Base-by-base conservation (phyloP, 805 yeast species). In the Vanderwaltozyma polyspora region DNA sequence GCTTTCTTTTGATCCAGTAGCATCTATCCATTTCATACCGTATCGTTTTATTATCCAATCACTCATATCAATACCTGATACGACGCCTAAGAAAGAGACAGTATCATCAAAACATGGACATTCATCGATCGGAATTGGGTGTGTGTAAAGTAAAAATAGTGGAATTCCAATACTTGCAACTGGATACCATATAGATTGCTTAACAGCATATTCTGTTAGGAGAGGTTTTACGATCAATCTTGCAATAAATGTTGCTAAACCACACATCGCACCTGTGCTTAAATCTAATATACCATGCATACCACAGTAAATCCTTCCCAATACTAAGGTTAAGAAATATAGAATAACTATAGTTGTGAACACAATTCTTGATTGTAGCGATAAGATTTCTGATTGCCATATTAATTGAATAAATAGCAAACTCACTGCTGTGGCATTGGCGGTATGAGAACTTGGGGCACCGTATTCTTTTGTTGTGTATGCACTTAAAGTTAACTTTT, bases 41-140 rank as follows among this genome's bases (percentile, higher is more conserved):
- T 39, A 33, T n/a, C 51, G 48, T 5, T 68, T 52, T 23, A 54
- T 54, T 9, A 58, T 40, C 76, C 80, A 76, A 46, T 70, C 74
- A 15, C 78, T 68, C 24, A 79, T 43, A 42, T 81, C 93, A 7
- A 80, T 48, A 0, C 98, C 98, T 25, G 78, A 62, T 7, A 85
- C 66, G 29, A 87, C 96, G 5, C 95, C 95, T 35, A 87, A 63
- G 48, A 91, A 91, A 4, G 97, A 94, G 16, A 89, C 95, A 14
- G 87, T 76, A 54, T 91, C 98, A 49, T 86, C 96, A 51, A 79
- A 89, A 55, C 98, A 91, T 1, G 98, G 98, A 53, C 98, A 91
- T 47, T 78, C 80, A 48, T 91, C 98, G n/a, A 82, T 76, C 2
- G 97, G 96, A 39, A 72, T 74, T 0, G 86, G 80, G 59, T 86